Evolutionary conservation across 805 yeast species (phyloP), one percentile per base, ranked within the genome.

Genomic region (Cyberlindnera misumaiensis): DNA sequence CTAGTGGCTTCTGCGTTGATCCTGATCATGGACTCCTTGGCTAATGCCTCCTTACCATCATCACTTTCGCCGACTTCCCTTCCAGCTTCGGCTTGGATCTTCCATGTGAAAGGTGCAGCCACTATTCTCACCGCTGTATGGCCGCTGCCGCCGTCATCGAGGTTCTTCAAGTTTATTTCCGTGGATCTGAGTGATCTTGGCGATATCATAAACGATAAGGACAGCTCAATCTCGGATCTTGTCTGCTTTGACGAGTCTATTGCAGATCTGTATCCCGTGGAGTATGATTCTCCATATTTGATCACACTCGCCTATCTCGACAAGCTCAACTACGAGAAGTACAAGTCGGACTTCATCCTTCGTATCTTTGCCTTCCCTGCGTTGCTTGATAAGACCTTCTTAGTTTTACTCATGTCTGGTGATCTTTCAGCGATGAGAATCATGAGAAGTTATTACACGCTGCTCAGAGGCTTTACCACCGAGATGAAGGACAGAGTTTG

Each of bases 101-200:
- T 86, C 67, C 97, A 90, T 54, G 96, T 90, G 11, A 84, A 93
- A 51, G 97, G 97, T 25, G 96, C 97, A 0, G 96, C 96, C 5
- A 89, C 97, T 0, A 90, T 90, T 38, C 67, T 90, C 36, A 84
- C 96, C 2, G 95, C 96, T 1, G 96, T 89, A n/a, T 87, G 96
- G 88, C 96, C 96, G 4, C 65, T 88, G 35, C 80, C 80, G 33
- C 80, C 77, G 33, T 68, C 71, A 11, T 80, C 87, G 3, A 60
- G 83, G 39, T 81, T 81, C 55, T 74, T 76, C 52, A 72, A 77
- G 46, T 70, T 82, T 46, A 80, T 85, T 30, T 81, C 90, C n/a
- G 89, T 86, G 11, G 97, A 88, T 54, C 65, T 90, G 40, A 83
- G 94, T 36, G 97, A 89, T 59, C 65, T 90, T 41, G 96, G 96